Evolutionary conservation across 2,329 filamentous ascomycete genomes (phyloP), one percentile per base, ranked within the genome.

Genomic region (Apiospora aurea): DNA sequence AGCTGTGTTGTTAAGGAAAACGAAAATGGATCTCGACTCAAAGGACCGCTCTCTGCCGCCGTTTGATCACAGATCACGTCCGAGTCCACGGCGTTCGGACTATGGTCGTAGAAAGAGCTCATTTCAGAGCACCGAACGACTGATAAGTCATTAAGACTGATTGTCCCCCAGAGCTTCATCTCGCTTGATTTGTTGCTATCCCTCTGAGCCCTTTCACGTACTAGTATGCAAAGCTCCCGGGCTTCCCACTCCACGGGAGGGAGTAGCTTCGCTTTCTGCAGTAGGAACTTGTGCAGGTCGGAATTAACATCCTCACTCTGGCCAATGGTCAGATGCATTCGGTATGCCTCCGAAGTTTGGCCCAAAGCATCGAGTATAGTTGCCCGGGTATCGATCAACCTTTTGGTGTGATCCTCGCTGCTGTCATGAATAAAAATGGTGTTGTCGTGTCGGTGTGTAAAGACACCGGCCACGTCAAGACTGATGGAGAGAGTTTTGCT

Each of bases 271-370:
- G 85, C 84, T 75, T 92, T 91, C 26, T 87, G 82, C 4, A 89
- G 72, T 6, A 91, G 78, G 46, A 86, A 87, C 10, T 85, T 81
- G 72, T 88, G 85, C n/a, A 84, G 80, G 24, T 83, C 82, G 6
- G 82, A 79, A 5, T 81, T 77, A 13, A 81, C 75, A 34, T 88
- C 84, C 47, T 86, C 83, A 57, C 84, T 88, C 75, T 92, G 90
- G 0, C 87, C 91, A 34, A 92, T 80, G 0, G 89, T 92, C 79
- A 93, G 80, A 78, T 92, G 90, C 76, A 85, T 82, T 16, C 78
- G 81, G 72, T 83, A 87, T 0, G 71, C 69, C 4, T 74, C 74
- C 14, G 75, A 71, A 5, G 72, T 72, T 51, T 80, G 79, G 0
- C 81, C 81, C 21, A 89, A 75, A 1, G 80, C 79, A 4, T 71